Evolutionary conservation across 179 eudicot species (phyloP).

Genomic region (Corrigiola litoralis): DNA sequence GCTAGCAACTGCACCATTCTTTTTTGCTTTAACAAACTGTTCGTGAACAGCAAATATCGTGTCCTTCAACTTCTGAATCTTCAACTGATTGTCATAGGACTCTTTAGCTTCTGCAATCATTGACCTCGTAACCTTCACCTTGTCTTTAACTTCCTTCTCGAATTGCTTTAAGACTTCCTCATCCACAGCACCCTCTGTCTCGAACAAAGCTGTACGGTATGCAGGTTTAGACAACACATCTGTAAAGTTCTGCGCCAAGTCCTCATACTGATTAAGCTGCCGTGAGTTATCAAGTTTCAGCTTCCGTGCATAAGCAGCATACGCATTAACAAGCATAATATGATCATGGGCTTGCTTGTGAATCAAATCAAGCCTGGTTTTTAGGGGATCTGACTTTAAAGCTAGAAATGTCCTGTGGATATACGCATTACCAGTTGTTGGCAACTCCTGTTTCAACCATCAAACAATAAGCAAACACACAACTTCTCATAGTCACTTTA

Average conservation of each 20-base stretch:
- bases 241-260: constrained; percentile 51
- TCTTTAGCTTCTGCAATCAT: constrained; percentile 75
- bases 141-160: constrained; percentile 85
- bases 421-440: constrained; percentile 58
- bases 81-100: constrained; percentile 77
- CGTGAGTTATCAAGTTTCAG: constrained; percentile 71
- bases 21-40: constrained; percentile 63
- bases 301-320: constrained; percentile 80
- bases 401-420: constrained; percentile 69
- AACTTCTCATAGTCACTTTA: no score
- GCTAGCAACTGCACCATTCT: constrained; percentile 71
- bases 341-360: constrained; percentile 82
- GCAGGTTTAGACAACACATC: constrained; percentile 48
- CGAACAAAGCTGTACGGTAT: constrained; percentile 48
- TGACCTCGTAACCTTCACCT: constrained; percentile 61
- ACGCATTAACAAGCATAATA: constrained; percentile 77
- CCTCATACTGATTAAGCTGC: constrained; percentile 77
- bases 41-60: constrained; percentile 85
- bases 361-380: constrained; percentile 75
- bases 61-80: constrained; percentile 84
- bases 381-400: constrained; percentile 76
- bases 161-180: constrained; percentile 75
- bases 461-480: constrained; percentile 6
- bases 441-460: constrained; percentile 35
- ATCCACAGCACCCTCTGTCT: constrained; percentile 59